A percentile compares a stretch with the other conserved stretches of the same genome.
phyloP scores from a whole-genome alignment of 2,329 filamentous ascomycete species.

The Talaromyces amestolkiae region DNA sequence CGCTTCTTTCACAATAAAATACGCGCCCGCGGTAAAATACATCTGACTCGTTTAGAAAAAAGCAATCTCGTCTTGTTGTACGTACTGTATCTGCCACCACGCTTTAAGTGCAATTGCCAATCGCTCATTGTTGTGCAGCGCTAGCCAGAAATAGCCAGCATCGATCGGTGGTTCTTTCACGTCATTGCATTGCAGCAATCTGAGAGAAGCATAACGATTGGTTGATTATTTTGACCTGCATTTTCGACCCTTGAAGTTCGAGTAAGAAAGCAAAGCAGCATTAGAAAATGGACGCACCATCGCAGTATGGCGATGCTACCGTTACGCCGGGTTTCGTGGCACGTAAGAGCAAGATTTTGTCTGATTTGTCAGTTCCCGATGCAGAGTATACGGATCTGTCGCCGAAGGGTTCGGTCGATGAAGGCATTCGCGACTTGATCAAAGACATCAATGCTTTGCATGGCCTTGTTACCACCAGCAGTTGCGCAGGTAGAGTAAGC shows the following conservation, averaged over 20 bases:
- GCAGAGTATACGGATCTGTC: slow-evolving; percentile 76
- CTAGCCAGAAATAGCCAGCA: background rate
- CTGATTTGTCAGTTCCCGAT: slow-evolving; percentile 65
- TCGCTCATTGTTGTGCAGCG: background rate
- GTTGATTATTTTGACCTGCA: background rate
- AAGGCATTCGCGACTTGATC: slow-evolving; percentile 73
- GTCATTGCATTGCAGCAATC: slow-evolving; percentile 4
- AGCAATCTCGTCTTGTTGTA: background rate
- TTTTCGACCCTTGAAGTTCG: background rate
- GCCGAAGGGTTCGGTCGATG: slow-evolving; percentile 84
- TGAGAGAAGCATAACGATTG: background rate
- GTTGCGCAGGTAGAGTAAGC: slow-evolving; percentile 81
- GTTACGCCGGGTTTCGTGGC: slow-evolving; percentile 46
- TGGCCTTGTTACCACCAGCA: slow-evolving; percentile 86
- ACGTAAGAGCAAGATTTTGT: slow-evolving; percentile 72
- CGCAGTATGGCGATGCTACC: background rate
- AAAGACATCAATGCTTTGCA: slow-evolving; percentile 70
- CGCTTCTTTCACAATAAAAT: slow-evolving; percentile 3
- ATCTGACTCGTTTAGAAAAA: background rate
- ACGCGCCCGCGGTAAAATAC: background rate
- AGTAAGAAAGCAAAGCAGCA: background rate
- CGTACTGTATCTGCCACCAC: background rate
- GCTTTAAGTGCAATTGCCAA: background rate
- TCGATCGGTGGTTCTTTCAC: background rate
- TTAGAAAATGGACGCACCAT: slow-evolving; percentile 11